Evolutionary conservation across 1,284 basidiomycete genomes (phyloP).

Genomic region (Wolfiporia cocos): DNA sequence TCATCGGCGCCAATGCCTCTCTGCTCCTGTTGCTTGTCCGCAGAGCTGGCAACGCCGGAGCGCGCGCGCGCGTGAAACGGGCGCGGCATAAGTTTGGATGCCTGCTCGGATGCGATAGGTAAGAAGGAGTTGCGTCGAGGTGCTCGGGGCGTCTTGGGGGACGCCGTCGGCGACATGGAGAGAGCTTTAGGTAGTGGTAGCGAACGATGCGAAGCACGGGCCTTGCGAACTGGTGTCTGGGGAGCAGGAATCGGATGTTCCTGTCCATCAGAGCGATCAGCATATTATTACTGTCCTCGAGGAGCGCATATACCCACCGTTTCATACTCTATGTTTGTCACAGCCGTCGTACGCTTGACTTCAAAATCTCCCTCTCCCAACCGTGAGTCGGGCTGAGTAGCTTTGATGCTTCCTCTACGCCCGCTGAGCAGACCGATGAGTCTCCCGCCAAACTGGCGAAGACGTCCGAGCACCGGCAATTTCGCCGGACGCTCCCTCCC

Average conservation of each 20-base stretch:
- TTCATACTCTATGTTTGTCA: slow-evolving; percentile 22
- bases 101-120: slow-evolving; percentile 6
- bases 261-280: slow-evolving; percentile 6
- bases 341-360: slow-evolving; percentile 13
- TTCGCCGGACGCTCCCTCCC: slow-evolving; percentile 3
- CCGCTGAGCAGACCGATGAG: slow-evolving; percentile 21
- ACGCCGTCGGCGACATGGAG: neutral
- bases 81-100: slow-evolving; percentile 6
- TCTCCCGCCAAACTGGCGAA: slow-evolving; percentile 23
- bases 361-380: neutral
- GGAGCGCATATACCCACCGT: slow-evolving; percentile 19
- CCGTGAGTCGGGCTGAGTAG: neutral
- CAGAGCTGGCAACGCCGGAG: neutral
- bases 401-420: neutral
- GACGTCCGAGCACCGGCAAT: slow-evolving; percentile 9
- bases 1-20: neutral
- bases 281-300: neutral
- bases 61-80: slow-evolving; percentile 4
- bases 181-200: slow-evolving; percentile 10
- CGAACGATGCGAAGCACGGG: slow-evolving; percentile 16
- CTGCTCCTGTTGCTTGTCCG: neutral
- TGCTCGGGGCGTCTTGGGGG: neutral
- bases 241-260: slow-evolving; percentile 23
- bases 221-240: slow-evolving; percentile 10
- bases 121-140: slow-evolving; percentile 6